Evolutionary conservation across 371 early-diverging fungal genomes (phyloP).

Genomic region (Circinella umbellata): DNA sequence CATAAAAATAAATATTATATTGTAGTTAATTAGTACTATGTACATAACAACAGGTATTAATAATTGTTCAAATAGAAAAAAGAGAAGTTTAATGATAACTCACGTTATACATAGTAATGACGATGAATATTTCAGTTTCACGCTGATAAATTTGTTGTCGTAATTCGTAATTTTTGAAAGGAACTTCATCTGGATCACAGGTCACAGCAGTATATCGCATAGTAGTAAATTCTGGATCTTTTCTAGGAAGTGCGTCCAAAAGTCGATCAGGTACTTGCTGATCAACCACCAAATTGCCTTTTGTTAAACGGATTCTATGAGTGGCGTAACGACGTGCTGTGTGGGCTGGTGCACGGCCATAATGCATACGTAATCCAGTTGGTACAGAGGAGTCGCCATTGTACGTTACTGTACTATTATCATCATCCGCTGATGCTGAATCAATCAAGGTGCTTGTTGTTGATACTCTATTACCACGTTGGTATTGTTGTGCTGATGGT

Average conservation of each 20-base stretch:
- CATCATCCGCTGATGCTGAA: neutral
- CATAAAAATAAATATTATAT: neutral
- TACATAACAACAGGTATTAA: neutral
- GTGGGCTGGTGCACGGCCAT: constrained; percentile 44
- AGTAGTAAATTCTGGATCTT: constrained; percentile 68
- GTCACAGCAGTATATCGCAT: constrained; percentile 87
- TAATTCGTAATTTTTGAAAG: constrained; percentile 71
- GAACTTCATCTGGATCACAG: constrained; percentile 86
- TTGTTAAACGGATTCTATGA: constrained; percentile 55
- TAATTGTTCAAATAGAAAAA: neutral
- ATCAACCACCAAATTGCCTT: constrained; percentile 58
- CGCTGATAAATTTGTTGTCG: constrained; percentile 79
- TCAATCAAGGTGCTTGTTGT: constrained; percentile 19
- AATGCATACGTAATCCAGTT: constrained; percentile 27
- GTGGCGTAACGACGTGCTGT: constrained; percentile 38
- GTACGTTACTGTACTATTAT: too few relatives aligned
- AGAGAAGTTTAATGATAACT: neutral
- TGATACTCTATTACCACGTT: constrained; percentile 11
- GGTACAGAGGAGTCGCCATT: too few relatives aligned
- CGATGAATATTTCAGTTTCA: constrained; percentile 87
- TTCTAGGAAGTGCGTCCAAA: constrained; percentile 33
- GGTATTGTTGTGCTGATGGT: neutral
- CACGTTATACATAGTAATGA: constrained; percentile 66
- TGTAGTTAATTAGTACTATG: neutral
- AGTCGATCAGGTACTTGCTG: constrained; percentile 55